Conservation (phyloP, 169 alveolate genomes). For the Cryptosporidium muris region DNA sequence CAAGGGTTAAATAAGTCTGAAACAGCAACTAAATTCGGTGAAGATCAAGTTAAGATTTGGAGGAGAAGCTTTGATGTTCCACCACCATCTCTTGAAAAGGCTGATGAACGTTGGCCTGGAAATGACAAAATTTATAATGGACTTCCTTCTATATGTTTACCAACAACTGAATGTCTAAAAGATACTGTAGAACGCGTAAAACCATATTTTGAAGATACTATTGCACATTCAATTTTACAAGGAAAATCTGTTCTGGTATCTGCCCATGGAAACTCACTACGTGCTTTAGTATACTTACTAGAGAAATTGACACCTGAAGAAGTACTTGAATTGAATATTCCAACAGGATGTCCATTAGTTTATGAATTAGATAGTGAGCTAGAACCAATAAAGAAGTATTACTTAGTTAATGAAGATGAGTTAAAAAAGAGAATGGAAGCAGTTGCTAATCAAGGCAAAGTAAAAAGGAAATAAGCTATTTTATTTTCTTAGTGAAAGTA, state of each 20-base stretch:
- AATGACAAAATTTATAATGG: slow-evolving; percentile 85
- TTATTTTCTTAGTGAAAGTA: neutral
- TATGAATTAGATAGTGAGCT: slow-evolving; percentile 92
- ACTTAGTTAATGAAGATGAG: slow-evolving; percentile 89
- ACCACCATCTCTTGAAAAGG: slow-evolving; percentile 93
- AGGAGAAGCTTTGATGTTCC: slow-evolving; percentile 96
- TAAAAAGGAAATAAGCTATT: slow-evolving; percentile 47
- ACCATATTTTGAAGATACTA: slow-evolving; percentile 94
- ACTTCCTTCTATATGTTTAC: slow-evolving; percentile 90
- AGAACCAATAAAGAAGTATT: slow-evolving; percentile 89
- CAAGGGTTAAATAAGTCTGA: slow-evolving; percentile 97
- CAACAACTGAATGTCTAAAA: slow-evolving; percentile 94
- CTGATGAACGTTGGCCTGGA: slow-evolving; percentile 90
- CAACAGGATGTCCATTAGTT: slow-evolving; percentile 97
- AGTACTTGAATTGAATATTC: slow-evolving; percentile 93
- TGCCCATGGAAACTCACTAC: slow-evolving; percentile 98
- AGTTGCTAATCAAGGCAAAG: slow-evolving; percentile 93
- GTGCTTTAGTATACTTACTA: slow-evolving; percentile 95
- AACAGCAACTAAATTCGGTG: slow-evolving; percentile 95
- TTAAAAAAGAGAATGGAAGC: slow-evolving; percentile 90
- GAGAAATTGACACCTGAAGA: slow-evolving; percentile 92
- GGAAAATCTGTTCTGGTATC: slow-evolving; percentile 92
- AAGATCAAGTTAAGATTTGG: slow-evolving; percentile 94
- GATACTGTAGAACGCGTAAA: slow-evolving; percentile 92
- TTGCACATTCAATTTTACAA: slow-evolving; percentile 90